Base-by-base conservation (phyloP, 2,329 filamentous ascomycete species). In the Hawksworthiomyces lignivorus region DNA sequence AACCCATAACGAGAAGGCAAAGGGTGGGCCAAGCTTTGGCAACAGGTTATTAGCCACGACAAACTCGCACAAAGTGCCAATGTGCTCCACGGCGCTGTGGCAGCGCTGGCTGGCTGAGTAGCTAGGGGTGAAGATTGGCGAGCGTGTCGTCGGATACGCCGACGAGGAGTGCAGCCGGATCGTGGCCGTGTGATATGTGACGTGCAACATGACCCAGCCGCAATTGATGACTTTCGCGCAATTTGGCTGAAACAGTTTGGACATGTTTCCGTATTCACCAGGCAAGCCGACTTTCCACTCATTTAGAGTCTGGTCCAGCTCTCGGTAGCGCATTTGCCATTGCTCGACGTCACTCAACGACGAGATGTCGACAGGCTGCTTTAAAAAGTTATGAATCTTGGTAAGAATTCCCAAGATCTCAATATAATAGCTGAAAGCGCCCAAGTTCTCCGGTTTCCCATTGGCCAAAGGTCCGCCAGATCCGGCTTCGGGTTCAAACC, bases 1-100 rank as follows among this genome's bases (percentile, higher is more conserved):
- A 14, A 95, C 89, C 89, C 89, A 95, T 2, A 95, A 70, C 0
- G 86, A 88, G 57, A 95, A 96, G 4, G 88, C 88, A 58, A 95
- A 95, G 0, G 87, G 88, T 0, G 88, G 88, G 0, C 89, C 89
- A 14, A 95, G 76, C 58, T 88, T 88, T 37, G 79, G 72, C 17
- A 95, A 70, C 58, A 94, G 75, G 39, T 74, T 73, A 52, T 87
- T 83, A 46, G 77, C 77, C 21, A 84, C 75, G 11, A 94, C 87
- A 54, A 87, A 88, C 47, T 84, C 81, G 47, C 82, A 83, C 1
- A 95, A 71, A 0, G 82, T 79, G 28, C 83, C 79, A 45, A 95
- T 87, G 54, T 84, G 84, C 56, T 89, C 83, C 9, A 94, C 89
- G 2, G 89, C 88, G 4, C 76, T 75, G 46, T 89, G 78, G 55